phyloP scores from a whole-genome alignment of 306 rosid species.

The Vachellia collinsii region DNA sequence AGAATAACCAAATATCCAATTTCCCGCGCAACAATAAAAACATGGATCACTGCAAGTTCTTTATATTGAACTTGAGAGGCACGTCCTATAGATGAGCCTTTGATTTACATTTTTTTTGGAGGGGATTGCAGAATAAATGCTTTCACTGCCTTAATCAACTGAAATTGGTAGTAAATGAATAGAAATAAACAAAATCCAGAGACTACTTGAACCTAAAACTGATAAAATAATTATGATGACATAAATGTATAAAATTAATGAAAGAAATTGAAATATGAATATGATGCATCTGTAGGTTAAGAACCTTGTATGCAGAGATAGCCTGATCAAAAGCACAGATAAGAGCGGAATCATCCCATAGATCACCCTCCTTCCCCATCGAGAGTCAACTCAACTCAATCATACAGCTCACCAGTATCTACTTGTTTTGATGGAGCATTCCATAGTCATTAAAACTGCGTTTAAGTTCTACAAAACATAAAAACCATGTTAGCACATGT shows the following conservation, averaged over 20 bases:
- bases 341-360: slow-evolving; percentile 91
- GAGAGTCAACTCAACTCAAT: not conserved
- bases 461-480: not conserved
- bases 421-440: not conserved
- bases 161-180: not conserved
- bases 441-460: not conserved
- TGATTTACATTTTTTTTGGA: no score
- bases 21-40: not conserved
- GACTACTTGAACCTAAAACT: not conserved
- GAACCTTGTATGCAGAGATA: slow-evolving; percentile 72
- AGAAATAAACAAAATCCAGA: not conserved
- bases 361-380: slow-evolving; percentile 68
- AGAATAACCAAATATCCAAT: slow-evolving; percentile 2
- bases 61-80: not conserved
- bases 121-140: not conserved
- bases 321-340: slow-evolving; percentile 78
- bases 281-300: not conserved
- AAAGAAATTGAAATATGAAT: not conserved
- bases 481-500: not conserved
- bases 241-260: not conserved
- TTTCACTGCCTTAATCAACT: not conserved
- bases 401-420: not conserved
- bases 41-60: not conserved
- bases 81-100: not conserved
- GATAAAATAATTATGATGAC: not conserved